Evolutionary conservation across 768 basidiomycete genomes (phyloP), one percentile per base, ranked within the genome.

Genomic region (Leucogyrophana mollusca): DNA sequence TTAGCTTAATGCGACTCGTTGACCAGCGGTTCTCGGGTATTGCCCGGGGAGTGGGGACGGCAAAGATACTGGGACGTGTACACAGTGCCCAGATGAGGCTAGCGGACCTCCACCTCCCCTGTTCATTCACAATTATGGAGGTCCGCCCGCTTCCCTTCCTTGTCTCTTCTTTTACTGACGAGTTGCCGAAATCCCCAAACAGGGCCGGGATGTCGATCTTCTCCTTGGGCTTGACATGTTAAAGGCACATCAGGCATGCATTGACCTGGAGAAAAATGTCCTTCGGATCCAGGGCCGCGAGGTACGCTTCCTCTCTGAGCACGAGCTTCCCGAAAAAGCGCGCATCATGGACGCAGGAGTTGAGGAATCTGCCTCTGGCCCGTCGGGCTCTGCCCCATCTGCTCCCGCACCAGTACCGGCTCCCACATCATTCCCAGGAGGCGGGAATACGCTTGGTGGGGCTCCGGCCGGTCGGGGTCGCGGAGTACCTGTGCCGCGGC

Each of bases 161-260:
- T 17, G 24, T 5, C 16, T 30, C 45, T 34, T 44, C 33, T 16
- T 42, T 21, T 3, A 14, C 21, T 40, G n/a, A n/a, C n/a, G n/a
- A n/a, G n/a, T n/a, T n/a, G 32, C 43, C 25, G 18, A 20, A 24
- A 32, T 22, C 36, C n/a, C 35, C 20, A 20, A 23, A 18, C 47
- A 93, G 89, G 94, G 94, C 30, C 81, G 85, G 24, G 85, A 89
- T 47, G 93, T 98, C 37, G 95, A 98, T 60, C 82, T 99, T n/a
- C 73, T 99, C 3, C 85, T 99, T 34, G 96, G 96, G 6, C 78
- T 99, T n/a, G 96, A 99, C 75, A 98, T 98, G 96, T 81, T 98
- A 50, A 97, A 93, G 67, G 90, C 94, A 0, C 90, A 97, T 63
- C 94, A 96, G 61, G 95, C 94, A 4, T 90, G 85, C 59, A 97